Conservation (phyloP, 179 eudicot species). For the Beta corolliflora region DNA sequence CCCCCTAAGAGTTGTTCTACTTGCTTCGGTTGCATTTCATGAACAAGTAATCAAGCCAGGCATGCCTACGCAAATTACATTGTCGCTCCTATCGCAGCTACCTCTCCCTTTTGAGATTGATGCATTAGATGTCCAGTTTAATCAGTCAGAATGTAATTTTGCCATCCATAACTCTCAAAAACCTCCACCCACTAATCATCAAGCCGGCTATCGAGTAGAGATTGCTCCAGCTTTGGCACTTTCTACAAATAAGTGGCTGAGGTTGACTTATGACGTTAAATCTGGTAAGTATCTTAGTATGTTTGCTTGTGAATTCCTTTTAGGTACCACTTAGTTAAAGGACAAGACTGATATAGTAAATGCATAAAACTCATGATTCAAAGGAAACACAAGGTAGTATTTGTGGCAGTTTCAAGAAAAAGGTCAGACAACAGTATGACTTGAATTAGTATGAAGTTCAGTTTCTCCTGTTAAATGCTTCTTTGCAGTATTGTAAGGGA, state of each 20-base stretch:
- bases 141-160: conserved; percentile 81
- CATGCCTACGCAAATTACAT: conserved; percentile 52
- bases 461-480: not conserved
- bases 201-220: conserved; percentile 59
- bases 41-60: conserved; percentile 91
- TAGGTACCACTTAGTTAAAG: not conserved
- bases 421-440: not conserved
- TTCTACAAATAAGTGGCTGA: conserved; percentile 78
- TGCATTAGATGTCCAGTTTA: conserved; percentile 83
- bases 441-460: not conserved
- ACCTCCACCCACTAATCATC: conserved; percentile 37
- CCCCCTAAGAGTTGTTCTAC: conserved; percentile 81
- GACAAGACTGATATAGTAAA: not conserved
- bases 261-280: conserved; percentile 78
- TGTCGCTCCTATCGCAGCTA: conserved; percentile 80
- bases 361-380: not conserved
- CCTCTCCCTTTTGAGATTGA: conserved; percentile 77
- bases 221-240: conserved; percentile 66
- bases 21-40: conserved; percentile 94
- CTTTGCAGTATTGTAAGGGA: not conserved
- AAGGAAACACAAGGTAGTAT: not conserved
- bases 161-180: conserved; percentile 61
- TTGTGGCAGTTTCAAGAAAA: not conserved
- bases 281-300: conserved; percentile 56
- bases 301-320: not conserved